Evolutionary conservation across 2,329 filamentous ascomycete species (phyloP).

Genomic region (Ascochyta clinopodiicola): DNA sequence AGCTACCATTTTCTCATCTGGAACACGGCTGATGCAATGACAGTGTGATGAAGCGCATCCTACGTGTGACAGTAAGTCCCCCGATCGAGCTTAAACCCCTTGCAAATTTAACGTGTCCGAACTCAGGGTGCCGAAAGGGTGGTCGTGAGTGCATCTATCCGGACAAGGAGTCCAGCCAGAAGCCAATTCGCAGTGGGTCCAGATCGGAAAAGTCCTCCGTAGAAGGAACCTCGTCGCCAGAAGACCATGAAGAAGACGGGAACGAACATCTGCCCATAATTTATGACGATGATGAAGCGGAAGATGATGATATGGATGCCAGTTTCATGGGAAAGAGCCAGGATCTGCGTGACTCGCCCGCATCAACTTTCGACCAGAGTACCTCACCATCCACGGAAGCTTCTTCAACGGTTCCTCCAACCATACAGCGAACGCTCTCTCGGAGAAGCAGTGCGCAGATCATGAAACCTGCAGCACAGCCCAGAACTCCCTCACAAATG

Average conservation of each 20-base stretch:
- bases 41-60: conserved; percentile 92
- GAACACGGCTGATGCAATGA: conserved; percentile 22
- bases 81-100: background rate
- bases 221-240: conserved; percentile 60
- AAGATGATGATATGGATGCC: conserved; percentile 46
- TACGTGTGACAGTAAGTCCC: conserved; percentile 73
- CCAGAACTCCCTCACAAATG: conserved; percentile 44
- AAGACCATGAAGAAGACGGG: conserved; percentile 54
- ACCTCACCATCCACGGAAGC: conserved; percentile 61
- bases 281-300: conserved; percentile 53
- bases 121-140: conserved; percentile 83
- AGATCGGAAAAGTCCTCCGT: conserved; percentile 54
- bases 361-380: conserved; percentile 53
- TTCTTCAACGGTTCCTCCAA: conserved; percentile 44
- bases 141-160: conserved; percentile 91
- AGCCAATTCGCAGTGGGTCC: conserved; percentile 54
- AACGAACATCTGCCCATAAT: conserved; percentile 52
- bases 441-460: conserved; percentile 43
- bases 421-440: conserved; percentile 39
- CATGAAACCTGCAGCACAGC: conserved; percentile 17
- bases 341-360: conserved; percentile 45
- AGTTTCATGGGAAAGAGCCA: conserved; percentile 26
- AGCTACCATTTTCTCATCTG: background rate
- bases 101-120: conserved; percentile 23
- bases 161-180: conserved; percentile 65